Evolutionary conservation across 805 yeast genomes (phyloP).

Genomic region (Torulaspora delbrueckii): DNA sequence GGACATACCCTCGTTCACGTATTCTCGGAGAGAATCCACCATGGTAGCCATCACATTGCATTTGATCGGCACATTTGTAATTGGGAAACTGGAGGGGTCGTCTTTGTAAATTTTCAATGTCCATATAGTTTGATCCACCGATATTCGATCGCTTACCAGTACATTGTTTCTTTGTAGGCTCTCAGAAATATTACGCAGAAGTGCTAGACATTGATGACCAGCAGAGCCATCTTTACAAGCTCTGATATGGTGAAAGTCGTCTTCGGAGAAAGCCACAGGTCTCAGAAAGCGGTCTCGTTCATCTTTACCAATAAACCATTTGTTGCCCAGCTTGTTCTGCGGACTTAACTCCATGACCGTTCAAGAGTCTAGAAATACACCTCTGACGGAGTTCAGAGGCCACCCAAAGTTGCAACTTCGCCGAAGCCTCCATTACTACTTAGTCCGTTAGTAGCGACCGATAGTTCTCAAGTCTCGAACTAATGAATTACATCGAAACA

Average conservation of each 20-base stretch:
- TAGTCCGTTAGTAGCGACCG: conserved; percentile 3
- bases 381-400: neutral
- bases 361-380: neutral
- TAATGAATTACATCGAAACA: neutral
- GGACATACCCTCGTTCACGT: conserved; percentile 1
- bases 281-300: neutral
- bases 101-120: conserved; percentile 8
- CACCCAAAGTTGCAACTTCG: neutral
- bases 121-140: conserved; percentile 14
- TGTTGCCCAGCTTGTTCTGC: neutral
- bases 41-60: conserved; percentile 16
- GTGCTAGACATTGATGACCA: conserved; percentile 7
- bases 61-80: conserved; percentile 18
- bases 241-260: neutral
- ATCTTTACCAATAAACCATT: conserved; percentile 1
- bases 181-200: conserved; percentile 10
- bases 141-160: conserved; percentile 8
- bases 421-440: neutral
- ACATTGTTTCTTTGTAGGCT: conserved; percentile 15
- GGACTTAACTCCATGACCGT: neutral
- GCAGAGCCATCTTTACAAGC: neutral
- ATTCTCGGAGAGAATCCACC: conserved; percentile 11
- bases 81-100: conserved; percentile 12
- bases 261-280: neutral
- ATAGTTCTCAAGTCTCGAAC: neutral